Base-by-base conservation (phyloP, 371 early-diverging fungal species). In the Zopfochytrium polystomum region DNA sequence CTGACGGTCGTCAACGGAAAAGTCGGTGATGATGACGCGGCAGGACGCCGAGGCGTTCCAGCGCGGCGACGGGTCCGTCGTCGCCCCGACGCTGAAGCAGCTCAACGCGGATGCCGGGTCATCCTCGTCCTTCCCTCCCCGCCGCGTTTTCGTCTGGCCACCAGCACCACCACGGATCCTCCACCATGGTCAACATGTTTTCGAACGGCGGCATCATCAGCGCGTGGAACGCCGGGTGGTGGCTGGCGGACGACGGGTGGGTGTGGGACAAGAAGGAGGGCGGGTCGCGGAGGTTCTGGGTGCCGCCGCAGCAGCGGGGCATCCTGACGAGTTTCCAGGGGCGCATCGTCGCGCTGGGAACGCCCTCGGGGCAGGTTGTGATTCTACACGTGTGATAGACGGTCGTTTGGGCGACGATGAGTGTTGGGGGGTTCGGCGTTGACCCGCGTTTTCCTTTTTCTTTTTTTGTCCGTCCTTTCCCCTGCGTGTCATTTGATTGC, bases 321-420 rank as follows among this genome's bases (percentile, higher is more conserved):
- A 22, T 18, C 3, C 22, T 66, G n/a, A 49, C 27, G 15, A 60
- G 61, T 29, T 49, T 55, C 34, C 61, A 66, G 48, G 61, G 45
- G 6, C 18, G 66, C 9, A 66, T 66, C 51, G 55, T 66, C 1
- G 61, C 66, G 22, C 49, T 66, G 27, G 66, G 55, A 15, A 45
- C 61, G 32, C 47, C 46, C 1, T 22, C 45, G 3, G 66, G 66
- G 43, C 61, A 60, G 35, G 56, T 66, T 5, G 48, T 66, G 33
- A 60, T 66, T 51, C 29, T 66, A 18, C 66, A 66, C 44, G 66
- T 66, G 11, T 66, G n/a, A n/a, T n/a, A n/a, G n/a, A n/a, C n/a
- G n/a, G n/a, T n/a, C n/a, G n/a, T n/a, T n/a, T n/a, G n/a, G n/a
- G n/a, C n/a, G n/a, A n/a, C n/a, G n/a, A n/a, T n/a, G n/a, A n/a